Conservation (phyloP, 306 rosid species). For the Castanea mollissima region DNA sequence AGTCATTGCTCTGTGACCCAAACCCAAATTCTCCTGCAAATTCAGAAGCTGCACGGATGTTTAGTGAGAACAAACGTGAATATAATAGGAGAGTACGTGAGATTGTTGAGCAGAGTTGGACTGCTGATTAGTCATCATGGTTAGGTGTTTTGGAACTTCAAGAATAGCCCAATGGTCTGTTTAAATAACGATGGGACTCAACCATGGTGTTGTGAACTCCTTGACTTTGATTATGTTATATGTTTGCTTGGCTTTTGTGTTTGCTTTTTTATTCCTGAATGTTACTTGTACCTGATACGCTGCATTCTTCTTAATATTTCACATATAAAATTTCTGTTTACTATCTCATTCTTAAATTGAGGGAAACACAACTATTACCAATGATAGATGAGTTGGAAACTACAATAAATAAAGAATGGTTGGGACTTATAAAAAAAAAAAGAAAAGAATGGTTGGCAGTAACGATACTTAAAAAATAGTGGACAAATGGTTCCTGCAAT, state of each 20-base stretch:
- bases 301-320: not conserved
- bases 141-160: slow-evolving; percentile 27
- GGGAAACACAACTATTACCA: not conserved
- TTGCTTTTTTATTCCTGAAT: not conserved
- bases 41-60: slow-evolving; percentile 97
- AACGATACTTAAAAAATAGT: not conserved
- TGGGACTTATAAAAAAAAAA: not conserved
- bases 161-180: slow-evolving; percentile 38
- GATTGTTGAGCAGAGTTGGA: slow-evolving; percentile 99
- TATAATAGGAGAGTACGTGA: slow-evolving; percentile 87
- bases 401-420: not conserved
- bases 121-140: slow-evolving; percentile 68
- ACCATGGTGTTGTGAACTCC: slow-evolving; percentile 41
- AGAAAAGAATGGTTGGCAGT: not conserved
- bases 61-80: slow-evolving; percentile 93
- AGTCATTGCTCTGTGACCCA: slow-evolving; percentile 98
- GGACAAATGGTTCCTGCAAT: not conserved
- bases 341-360: not conserved
- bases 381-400: not conserved
- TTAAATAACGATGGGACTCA: slow-evolving; percentile 48
- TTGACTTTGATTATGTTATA: slow-evolving; percentile 27
- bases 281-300: not conserved
- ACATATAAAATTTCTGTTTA: not conserved
- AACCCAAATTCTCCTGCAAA: slow-evolving; percentile 98
- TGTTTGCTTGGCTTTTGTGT: slow-evolving; percentile 50